Base-by-base conservation (phyloP, 2,329 filamentous ascomycete genomes). In the Ceratocystis diversiconidia region DNA sequence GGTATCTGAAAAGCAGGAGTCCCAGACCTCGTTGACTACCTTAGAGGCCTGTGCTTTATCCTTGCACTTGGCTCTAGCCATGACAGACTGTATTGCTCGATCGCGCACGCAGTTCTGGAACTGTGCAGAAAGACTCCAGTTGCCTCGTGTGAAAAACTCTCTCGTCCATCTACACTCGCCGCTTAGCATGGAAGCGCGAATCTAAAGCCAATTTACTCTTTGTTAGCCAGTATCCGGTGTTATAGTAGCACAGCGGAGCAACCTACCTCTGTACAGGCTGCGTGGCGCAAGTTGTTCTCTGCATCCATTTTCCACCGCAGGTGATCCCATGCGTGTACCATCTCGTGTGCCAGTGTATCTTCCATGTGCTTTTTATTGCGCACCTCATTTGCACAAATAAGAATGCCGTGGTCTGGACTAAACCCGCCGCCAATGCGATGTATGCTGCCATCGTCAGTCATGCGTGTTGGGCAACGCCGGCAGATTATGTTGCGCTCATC, bases 11-110 rank as follows among this genome's bases (percentile, higher is more conserved):
- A 95, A 99, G 75, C 94, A 99, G 71, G 91, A 96, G 70, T 96
- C 92, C 90, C 92, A 99, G n/a, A 99, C 94, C 75, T 95, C 87
- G 75, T 97, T 94, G 66, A 99, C 90, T 30, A 95, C 86, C 76
- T 88, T 90, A 63, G 85, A 83, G 3, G 94, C 94, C 70, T 97
- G 89, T 15, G 86, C 85, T 71, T 95, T 86, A 75, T 95, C 89
- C 74, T 89, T 89, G 73, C 92, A 94, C 60, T 82, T 80, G 17
- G 91, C 90, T 68, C 94, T 81, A 43, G 83, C 85, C 78, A 85
- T 82, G 70, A 99, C 84, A 25, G 89, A 95, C 70, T 88, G 77
- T 43, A 90, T 85, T 10, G 94, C 94, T 70, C 94, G 80, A 72
- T 84, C 79, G 68, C 91, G 82, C 63, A 99, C 92, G 75, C 94